Percentiles rank a stretch among this genome's conserved stretches.
These are phyloP conservation scores for Dactylellina haptotyla DNA, from an alignment of 2,329 filamentous ascomycete genomes.

Conservation along the genomic window DNA sequence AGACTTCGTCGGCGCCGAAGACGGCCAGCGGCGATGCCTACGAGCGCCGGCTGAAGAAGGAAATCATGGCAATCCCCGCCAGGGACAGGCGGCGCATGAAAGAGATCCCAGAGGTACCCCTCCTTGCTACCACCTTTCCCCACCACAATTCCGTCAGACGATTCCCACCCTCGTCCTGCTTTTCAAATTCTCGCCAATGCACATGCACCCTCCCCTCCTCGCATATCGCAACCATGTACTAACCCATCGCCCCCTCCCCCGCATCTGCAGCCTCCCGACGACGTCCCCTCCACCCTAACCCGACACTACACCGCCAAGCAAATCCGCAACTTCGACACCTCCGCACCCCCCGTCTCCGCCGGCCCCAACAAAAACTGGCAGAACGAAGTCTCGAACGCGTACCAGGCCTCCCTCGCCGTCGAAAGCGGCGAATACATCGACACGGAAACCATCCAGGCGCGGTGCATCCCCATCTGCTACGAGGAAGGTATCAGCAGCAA, in stretches of 20 bases:
- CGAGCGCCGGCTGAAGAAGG: slow-evolving; percentile 73
- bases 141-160: not conserved
- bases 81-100: slow-evolving; percentile 74
- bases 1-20: slow-evolving; percentile 70
- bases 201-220: slow-evolving; percentile 9
- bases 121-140: not conserved
- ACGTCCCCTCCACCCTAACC: slow-evolving; percentile 45
- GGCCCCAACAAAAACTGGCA: slow-evolving; percentile 67
- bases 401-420: slow-evolving; percentile 71
- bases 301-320: slow-evolving; percentile 52
- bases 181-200: slow-evolving; percentile 21
- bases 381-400: slow-evolving; percentile 73
- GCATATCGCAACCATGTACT: slow-evolving; percentile 54
- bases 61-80: slow-evolving; percentile 76
- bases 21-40: slow-evolving; percentile 72
- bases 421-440: slow-evolving; percentile 78
- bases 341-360: slow-evolving; percentile 46
- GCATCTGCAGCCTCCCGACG: slow-evolving; percentile 50
- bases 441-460: slow-evolving; percentile 70
- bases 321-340: slow-evolving; percentile 43
- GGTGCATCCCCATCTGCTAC: slow-evolving; percentile 76
- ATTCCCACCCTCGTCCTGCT: not conserved
- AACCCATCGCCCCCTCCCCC: slow-evolving; percentile 1
- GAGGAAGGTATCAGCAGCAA: slow-evolving; percentile 72
- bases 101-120: slow-evolving; percentile 65